Conservation (phyloP, 805 yeast genomes). For the Suhomyces sp. region DNA sequence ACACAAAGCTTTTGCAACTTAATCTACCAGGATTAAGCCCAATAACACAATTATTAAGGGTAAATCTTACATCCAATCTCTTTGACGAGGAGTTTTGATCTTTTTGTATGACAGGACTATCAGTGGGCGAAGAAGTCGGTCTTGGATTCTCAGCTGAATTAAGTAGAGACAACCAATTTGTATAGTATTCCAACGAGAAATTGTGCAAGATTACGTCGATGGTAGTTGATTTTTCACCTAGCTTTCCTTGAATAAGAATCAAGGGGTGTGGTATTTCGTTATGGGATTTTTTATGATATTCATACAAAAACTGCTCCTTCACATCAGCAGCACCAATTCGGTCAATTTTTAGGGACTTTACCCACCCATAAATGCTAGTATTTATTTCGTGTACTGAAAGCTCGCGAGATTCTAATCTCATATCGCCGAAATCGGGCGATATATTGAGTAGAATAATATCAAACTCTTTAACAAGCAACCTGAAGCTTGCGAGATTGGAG, state of each 20-base stretch:
- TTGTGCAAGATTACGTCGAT: constrained; percentile 48
- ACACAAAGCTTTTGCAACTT: constrained; percentile 49
- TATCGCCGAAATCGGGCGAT: constrained; percentile 25
- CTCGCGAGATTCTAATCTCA: constrained; percentile 13
- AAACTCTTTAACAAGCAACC: constrained; percentile 19
- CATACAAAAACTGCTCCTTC: constrained; percentile 14
- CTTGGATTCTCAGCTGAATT: background rate
- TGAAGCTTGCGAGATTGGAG: constrained; percentile 41
- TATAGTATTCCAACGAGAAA: constrained; percentile 52
- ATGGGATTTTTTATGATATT: constrained; percentile 15
- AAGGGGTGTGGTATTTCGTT: constrained; percentile 17
- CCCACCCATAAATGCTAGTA: constrained; percentile 22
- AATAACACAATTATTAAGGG: constrained; percentile 52
- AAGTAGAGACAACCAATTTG: constrained; percentile 43
- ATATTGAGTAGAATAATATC: constrained; percentile 16
- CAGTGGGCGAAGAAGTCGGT: background rate
- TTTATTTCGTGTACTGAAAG: constrained; percentile 18
- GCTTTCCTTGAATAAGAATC: constrained; percentile 19
- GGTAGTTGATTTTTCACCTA: constrained; percentile 27
- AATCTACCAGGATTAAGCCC: constrained; percentile 65
- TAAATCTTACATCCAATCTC: constrained; percentile 28
- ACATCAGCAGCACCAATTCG: constrained; percentile 10
- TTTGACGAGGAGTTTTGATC: background rate
- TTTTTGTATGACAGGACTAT: background rate
- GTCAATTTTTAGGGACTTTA: constrained; percentile 15